Conservation (phyloP, 495 filamentous ascomycete genomes). For the Evernia prunastri region DNA sequence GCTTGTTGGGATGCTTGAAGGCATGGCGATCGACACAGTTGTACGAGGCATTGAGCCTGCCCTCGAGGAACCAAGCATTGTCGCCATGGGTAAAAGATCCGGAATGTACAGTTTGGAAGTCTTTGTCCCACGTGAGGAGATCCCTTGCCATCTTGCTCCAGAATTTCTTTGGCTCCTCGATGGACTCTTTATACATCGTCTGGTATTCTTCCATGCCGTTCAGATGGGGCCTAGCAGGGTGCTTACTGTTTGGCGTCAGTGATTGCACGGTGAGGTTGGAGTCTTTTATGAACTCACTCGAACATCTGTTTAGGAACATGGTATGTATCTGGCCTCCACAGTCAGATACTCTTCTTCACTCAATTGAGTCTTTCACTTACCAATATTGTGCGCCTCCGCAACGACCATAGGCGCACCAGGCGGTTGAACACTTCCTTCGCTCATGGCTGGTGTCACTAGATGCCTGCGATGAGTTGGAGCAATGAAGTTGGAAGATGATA, state of each 20-base stretch:
- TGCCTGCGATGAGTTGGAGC: background rate
- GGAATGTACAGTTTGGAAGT: conserved; percentile 83
- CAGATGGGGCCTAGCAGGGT: conserved; percentile 61
- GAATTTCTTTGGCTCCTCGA: conserved; percentile 84
- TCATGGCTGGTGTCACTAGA: conserved; percentile 18
- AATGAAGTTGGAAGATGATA: background rate
- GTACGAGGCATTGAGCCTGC: conserved; percentile 88
- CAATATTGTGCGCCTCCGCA: conserved; percentile 27
- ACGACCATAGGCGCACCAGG: conserved; percentile 23
- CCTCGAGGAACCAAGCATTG: conserved; percentile 91
- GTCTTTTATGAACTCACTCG: conserved; percentile 19
- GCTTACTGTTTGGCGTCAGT: conserved; percentile 45
- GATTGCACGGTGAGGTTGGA: background rate
- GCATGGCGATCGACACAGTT: conserved; percentile 98
- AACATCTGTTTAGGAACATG: conserved; percentile 26
- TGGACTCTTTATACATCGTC: conserved; percentile 90
- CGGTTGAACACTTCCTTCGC: conserved; percentile 24
- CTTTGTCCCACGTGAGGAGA: conserved; percentile 79
- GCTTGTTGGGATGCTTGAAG: conserved; percentile 80
- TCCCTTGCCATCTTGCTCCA: conserved; percentile 83
- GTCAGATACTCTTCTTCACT: background rate
- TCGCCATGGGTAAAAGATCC: conserved; percentile 78
- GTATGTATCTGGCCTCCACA: conserved; percentile 23
- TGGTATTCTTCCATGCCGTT: conserved; percentile 80
- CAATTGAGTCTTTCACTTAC: conserved; percentile 1